Evolutionary conservation across 2,329 filamentous ascomycete genomes (phyloP), one percentile per base, ranked within the genome.

Genomic region (Ilyonectria sp.): DNA sequence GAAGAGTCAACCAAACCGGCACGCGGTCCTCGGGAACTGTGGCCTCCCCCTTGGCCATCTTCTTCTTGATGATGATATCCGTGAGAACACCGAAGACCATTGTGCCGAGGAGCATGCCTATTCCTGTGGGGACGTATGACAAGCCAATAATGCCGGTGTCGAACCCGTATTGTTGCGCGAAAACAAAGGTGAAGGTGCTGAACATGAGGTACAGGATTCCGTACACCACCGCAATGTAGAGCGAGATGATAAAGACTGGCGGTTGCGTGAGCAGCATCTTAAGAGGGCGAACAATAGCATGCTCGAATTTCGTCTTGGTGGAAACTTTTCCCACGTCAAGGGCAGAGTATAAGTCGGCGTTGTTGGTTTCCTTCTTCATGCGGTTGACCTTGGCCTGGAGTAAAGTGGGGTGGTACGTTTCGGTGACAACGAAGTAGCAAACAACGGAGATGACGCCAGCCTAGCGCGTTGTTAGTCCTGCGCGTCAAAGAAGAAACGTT

Each of bases 211-310:
- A 92, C 0, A 91, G 74, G 19, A 91, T 86, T 0, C 89, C 90
- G 69, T 90, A 91, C 64, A 86, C 85, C 70, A 93, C 90, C 35
- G 85, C 87, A 3, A 89, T 86, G 76, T 93, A 93, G 0, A 93
- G 75, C 0, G 90, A 87, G 46, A 93, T 83, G 10, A 91, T 83
- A 70, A 92, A 88, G 76, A 90, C 91, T 63, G 93, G 92, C 0
- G 91, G 91, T 1, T 89, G 71, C 0, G 72, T 92, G 49, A 82
- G 75, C 9, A 94, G 85, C 52, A 94, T 82, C 71, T 89, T 86
- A 60, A 92, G 84, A 0, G 92, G 92, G 0, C 90, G 87, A 37
- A 92, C 81, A 10, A 85, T 85, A 13, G 93, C 84, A 64, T 91
- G 87, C 19, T 78, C 78, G 62, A 92, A 74, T 29, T 71, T 66